Conservation (phyloP, 306 rosid species). For the Cucumis melo region DNA sequence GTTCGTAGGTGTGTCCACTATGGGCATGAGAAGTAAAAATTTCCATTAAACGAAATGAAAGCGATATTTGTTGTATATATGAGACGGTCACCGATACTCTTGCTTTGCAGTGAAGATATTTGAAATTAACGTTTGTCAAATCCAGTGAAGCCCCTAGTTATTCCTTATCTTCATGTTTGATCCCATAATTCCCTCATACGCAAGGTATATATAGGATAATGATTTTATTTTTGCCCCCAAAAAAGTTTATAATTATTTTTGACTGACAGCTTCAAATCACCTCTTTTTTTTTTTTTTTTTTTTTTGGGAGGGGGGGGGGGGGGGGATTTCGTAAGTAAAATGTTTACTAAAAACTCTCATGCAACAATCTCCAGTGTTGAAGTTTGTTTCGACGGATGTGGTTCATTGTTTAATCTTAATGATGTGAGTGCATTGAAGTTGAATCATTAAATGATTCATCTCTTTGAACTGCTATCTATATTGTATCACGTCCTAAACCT, state of each 20-base stretch:
- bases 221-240: neutral
- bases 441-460: neutral
- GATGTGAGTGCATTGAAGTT: neutral
- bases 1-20: neutral
- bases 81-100: neutral
- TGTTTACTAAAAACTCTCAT: neutral
- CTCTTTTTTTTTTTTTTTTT: too few relatives aligned
- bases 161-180: neutral
- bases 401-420: too few relatives aligned
- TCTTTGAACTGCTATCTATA: neutral
- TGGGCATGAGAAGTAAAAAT: slow-evolving; percentile 2
- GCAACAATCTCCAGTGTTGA: neutral
- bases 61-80: slow-evolving; percentile 1
- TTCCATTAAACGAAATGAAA: neutral
- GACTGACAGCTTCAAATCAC: neutral
- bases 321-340: neutral
- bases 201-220: neutral
- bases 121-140: neutral
- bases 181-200: neutral
- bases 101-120: neutral
- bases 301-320: too few relatives aligned
- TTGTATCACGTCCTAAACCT: neutral
- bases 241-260: too few relatives aligned
- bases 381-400: neutral
- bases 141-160: neutral